These are phyloP conservation scores for Leccinum truebloodii DNA, from an alignment of 768 basidiomycete genomes.

Conservation along the genomic window DNA sequence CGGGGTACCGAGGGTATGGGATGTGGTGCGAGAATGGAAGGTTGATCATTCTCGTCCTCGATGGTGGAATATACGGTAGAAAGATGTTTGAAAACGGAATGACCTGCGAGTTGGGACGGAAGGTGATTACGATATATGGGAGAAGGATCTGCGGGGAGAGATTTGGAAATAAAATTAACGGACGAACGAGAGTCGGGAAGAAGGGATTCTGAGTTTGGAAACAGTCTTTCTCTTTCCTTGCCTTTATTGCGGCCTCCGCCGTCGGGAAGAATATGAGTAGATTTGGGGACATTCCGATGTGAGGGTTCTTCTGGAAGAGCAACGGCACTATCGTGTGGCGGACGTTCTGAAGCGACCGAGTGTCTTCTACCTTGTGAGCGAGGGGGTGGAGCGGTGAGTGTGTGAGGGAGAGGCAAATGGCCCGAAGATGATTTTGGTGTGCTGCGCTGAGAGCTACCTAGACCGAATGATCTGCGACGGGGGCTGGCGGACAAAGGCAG, in stretches of 20 bases:
- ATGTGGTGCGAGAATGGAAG: constrained; percentile 33
- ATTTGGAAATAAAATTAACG: constrained; percentile 22
- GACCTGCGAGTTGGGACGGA: constrained; percentile 13
- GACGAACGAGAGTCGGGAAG: constrained; percentile 15
- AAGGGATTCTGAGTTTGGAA: constrained; percentile 3
- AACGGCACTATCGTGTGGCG: constrained; percentile 36
- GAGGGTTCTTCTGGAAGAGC: constrained; percentile 32
- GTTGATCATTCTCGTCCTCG: constrained; percentile 26
- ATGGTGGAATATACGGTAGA: constrained; percentile 31
- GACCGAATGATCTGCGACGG: constrained; percentile 34
- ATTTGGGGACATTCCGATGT: constrained; percentile 15
- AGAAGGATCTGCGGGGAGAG: constrained; percentile 23
- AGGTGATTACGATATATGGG: constrained; percentile 14
- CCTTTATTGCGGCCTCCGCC: constrained; percentile 25
- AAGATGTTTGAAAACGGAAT: constrained; percentile 12
- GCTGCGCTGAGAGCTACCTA: constrained; percentile 28
- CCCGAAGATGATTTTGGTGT: constrained; percentile 33
- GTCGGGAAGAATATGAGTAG: constrained; percentile 11
- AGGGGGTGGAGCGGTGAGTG: constrained; percentile 8
- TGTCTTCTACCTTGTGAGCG: constrained; percentile 30
- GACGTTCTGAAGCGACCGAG: constrained; percentile 32
- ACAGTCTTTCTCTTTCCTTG: constrained; percentile 24
- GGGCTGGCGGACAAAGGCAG: constrained; percentile 36
- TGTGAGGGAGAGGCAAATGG: constrained; percentile 28
- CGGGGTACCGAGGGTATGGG: constrained; percentile 28